A percentile compares a stretch with the other conserved stretches of the same genome.
Conservation (phyloP, 441 rosid species). For the Gossypium aridum region DNA sequence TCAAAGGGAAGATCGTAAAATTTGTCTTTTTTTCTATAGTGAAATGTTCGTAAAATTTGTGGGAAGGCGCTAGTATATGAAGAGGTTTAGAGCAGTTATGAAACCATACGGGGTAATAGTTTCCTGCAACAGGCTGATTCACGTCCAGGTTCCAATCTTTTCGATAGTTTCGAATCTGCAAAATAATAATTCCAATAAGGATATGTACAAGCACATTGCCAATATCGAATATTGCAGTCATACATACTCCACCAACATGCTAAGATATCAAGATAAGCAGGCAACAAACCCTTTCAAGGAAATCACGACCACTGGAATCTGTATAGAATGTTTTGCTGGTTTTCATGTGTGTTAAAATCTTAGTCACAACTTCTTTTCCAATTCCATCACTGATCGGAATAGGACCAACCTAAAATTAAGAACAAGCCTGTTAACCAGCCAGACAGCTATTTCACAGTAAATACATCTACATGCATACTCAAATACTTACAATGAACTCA, state of each 20-base stretch:
- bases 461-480: neutral
- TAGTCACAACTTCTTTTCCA: constrained; percentile 43
- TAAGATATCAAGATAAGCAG: constrained; percentile 3
- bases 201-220: neutral
- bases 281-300: constrained; percentile 38
- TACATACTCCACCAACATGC: neutral
- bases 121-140: constrained; percentile 49
- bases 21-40: no score
- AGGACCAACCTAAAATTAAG: constrained; percentile 41
- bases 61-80: neutral
- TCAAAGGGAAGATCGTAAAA: neutral
- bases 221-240: neutral
- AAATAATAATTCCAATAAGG: constrained; percentile 3
- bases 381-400: constrained; percentile 37
- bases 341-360: constrained; percentile 28
- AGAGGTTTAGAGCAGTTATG: neutral
- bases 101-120: constrained; percentile 40
- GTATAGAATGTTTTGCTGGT: constrained; percentile 41
- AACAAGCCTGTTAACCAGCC: neutral
- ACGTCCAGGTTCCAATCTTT: constrained; percentile 44
- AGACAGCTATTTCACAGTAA: neutral
- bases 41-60: neutral
- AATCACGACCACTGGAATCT: constrained; percentile 52
- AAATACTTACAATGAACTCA: constrained; percentile 38
- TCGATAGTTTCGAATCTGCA: constrained; percentile 43